phyloP scores from a whole-genome alignment of 257 asterid genomes.

The Capsicum rhomboideum region DNA sequence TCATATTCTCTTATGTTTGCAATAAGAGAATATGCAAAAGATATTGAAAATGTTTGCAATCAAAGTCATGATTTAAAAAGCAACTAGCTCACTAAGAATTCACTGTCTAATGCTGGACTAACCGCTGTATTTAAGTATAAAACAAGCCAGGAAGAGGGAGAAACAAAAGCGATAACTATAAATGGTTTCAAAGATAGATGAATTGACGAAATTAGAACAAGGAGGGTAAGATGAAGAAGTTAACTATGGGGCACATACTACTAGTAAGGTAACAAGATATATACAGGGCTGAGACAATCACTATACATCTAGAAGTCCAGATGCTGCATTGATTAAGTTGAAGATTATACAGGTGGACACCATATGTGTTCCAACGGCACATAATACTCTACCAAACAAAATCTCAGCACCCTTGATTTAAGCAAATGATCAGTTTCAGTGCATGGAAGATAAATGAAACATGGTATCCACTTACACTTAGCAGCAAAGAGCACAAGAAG shows the following conservation, averaged over 20 bases:
- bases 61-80: background rate
- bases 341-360: background rate
- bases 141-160: background rate
- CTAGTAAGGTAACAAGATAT: background rate
- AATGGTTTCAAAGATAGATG: background rate
- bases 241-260: background rate
- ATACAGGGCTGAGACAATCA: background rate
- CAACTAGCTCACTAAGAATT: background rate
- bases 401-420: background rate
- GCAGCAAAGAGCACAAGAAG: conserved; percentile 87
- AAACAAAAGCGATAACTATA: background rate
- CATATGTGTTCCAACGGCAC: background rate
- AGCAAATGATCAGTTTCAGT: background rate
- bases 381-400: background rate
- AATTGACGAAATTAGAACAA: background rate
- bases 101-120: background rate
- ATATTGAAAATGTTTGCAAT: background rate
- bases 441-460: background rate
- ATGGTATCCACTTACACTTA: conserved; percentile 51
- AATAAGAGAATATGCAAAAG: background rate
- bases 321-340: background rate
- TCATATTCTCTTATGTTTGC: too few relatives aligned
- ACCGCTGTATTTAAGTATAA: background rate
- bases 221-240: background rate
- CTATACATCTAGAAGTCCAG: background rate